A percentile compares a stretch with the other conserved stretches of the same genome.
Evolutionary conservation across 352 stramenopile species (phyloP).

Genomic region (Globisporangium nunn): DNA sequence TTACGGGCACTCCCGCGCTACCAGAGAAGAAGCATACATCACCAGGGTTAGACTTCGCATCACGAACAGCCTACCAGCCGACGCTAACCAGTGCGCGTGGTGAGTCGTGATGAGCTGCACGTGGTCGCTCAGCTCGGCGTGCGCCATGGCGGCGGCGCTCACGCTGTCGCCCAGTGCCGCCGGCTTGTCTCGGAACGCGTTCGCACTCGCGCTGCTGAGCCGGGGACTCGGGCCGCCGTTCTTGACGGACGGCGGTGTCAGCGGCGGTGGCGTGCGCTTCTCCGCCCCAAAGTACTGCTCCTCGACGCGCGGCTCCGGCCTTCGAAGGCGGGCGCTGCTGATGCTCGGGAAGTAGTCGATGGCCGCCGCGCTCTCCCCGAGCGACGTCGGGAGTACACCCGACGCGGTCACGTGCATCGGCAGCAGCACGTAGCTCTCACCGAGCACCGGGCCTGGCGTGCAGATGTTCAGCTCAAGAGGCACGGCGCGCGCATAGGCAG

Average conservation of each 20-base stretch:
- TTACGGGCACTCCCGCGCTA: slow-evolving; percentile 51
- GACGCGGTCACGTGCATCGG: slow-evolving; percentile 52
- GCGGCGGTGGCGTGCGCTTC: slow-evolving; percentile 7
- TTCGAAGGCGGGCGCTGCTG: slow-evolving; percentile 4
- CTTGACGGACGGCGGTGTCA: background rate
- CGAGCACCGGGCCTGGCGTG: slow-evolving; percentile 22
- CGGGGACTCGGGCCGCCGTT: slow-evolving; percentile 10
- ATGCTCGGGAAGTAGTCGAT: slow-evolving; percentile 14
- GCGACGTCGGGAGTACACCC: slow-evolving; percentile 30
- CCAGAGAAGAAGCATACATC: background rate
- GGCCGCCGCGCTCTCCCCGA: slow-evolving; percentile 21
- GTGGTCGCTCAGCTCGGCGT: slow-evolving; percentile 70
- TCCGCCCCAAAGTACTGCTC: slow-evolving; percentile 24
- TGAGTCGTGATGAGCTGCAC: slow-evolving; percentile 63
- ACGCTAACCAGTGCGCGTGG: slow-evolving; percentile 53
- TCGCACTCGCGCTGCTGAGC: slow-evolving; percentile 18
- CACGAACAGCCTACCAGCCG: background rate
- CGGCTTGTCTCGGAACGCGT: slow-evolving; percentile 12
- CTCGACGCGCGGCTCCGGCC: slow-evolving; percentile 9
- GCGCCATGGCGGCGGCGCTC: slow-evolving; percentile 43
- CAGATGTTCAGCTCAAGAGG: background rate
- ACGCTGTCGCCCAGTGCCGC: slow-evolving; percentile 46
- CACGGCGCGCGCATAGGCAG: background rate
- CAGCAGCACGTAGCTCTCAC: slow-evolving; percentile 73
- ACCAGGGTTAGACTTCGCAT: background rate